These are phyloP conservation scores for Penicillium vulpinum DNA, from an alignment of 2,329 filamentous ascomycete genomes.

Conservation along the genomic window DNA sequence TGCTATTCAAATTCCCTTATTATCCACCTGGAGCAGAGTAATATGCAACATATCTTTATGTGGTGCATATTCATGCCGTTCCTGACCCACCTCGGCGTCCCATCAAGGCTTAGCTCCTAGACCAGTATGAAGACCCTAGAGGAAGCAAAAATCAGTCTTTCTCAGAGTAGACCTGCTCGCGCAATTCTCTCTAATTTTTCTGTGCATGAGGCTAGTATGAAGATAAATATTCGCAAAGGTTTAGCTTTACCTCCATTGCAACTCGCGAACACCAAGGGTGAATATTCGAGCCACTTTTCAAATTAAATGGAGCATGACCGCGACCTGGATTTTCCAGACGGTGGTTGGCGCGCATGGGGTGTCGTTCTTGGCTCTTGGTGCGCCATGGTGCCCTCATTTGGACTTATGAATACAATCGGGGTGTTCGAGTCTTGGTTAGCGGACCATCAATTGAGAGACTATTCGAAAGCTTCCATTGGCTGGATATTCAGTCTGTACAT, in stretches of 20 bases:
- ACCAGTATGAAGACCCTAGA: background rate
- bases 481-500: slow-evolving; percentile 40
- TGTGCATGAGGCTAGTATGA: background rate
- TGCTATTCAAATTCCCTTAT: no score
- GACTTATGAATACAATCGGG: slow-evolving; percentile 35
- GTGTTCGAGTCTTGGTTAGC: slow-evolving; percentile 35
- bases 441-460: slow-evolving; percentile 30
- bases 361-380: slow-evolving; percentile 41
- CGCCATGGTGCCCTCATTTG: slow-evolving; percentile 37
- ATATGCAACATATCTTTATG: no score
- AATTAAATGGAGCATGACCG: slow-evolving; percentile 4
- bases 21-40: no score
- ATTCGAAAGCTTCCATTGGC: slow-evolving; percentile 31
- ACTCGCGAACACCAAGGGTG: background rate
- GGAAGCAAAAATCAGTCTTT: background rate
- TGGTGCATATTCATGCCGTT: no score
- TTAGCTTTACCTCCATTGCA: background rate
- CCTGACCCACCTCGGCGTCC: background rate
- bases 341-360: slow-evolving; percentile 40
- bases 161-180: background rate
- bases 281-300: background rate
- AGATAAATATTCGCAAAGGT: background rate
- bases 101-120: background rate
- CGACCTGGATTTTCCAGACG: slow-evolving; percentile 32
- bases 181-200: background rate